Evolutionary conservation across 768 basidiomycete genomes (phyloP).

Genomic region (Lentinula guzmanii): DNA sequence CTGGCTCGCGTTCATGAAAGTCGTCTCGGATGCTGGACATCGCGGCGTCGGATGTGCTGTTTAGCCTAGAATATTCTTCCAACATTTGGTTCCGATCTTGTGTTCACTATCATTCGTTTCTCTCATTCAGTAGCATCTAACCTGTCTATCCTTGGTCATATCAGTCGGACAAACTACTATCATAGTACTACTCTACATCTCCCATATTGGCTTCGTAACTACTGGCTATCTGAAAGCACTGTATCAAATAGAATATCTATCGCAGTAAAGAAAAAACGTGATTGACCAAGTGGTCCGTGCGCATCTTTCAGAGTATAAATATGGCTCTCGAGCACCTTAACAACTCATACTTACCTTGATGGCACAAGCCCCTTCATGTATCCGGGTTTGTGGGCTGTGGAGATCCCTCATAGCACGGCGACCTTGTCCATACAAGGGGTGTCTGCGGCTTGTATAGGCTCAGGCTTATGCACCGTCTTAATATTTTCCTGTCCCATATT

Average conservation of each 20-base stretch:
- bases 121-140: no score
- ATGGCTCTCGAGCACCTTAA: background rate
- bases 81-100: no score
- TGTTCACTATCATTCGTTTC: no score
- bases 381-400: conserved; percentile 6
- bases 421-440: conserved; percentile 7
- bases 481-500: conserved; percentile 7
- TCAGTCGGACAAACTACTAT: background rate
- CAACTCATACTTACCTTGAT: conserved; percentile 4
- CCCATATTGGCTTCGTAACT: background rate
- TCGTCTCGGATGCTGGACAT: no score
- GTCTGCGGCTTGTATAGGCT: conserved; percentile 6
- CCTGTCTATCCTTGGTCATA: background rate
- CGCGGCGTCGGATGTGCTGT: no score
- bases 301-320: background rate
- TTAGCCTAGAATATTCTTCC: no score
- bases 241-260: background rate
- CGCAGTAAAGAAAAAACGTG: background rate
- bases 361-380: conserved; percentile 6
- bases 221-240: no score
- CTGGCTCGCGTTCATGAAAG: background rate
- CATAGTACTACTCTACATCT: background rate
- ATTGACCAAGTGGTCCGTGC: conserved; percentile 1
- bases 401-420: conserved; percentile 8
- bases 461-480: conserved; percentile 8